Percentiles rank a stretch among this genome's conserved stretches.
Conservation (phyloP, 1,284 basidiomycete genomes). For the Papiliotrema laurentii region DNA sequence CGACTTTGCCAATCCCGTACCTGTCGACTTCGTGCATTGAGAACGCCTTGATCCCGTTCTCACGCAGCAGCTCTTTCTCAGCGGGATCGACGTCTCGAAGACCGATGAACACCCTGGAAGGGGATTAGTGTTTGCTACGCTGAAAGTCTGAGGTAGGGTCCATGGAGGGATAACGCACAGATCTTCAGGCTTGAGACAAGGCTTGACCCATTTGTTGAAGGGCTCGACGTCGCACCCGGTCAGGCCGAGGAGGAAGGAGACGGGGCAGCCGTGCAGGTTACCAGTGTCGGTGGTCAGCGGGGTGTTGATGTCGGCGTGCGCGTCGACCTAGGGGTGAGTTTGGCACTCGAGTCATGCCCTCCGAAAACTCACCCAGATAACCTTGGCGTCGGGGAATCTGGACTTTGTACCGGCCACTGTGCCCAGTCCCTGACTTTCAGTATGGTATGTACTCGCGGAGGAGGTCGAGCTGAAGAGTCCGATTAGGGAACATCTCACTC, state of each 20-base stretch:
- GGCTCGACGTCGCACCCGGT: constrained; percentile 58
- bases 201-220: constrained; percentile 66
- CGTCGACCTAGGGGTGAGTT: constrained; percentile 56
- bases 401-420: constrained; percentile 54
- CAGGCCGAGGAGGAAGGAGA: constrained; percentile 87
- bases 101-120: constrained; percentile 68
- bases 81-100: constrained; percentile 87
- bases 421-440: constrained; percentile 68
- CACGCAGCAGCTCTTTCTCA: constrained; percentile 82
- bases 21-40: constrained; percentile 98
- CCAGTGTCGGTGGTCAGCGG: constrained; percentile 78
- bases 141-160: background rate
- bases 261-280: constrained; percentile 97
- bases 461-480: no score
- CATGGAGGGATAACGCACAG: constrained; percentile 24
- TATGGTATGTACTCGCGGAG: background rate
- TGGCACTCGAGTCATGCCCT: background rate
- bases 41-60: constrained; percentile 88
- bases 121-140: constrained; percentile 2
- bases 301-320: constrained; percentile 95
- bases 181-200: constrained; percentile 63
- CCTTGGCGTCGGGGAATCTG: constrained; percentile 60
- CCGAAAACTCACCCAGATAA: constrained; percentile 66
- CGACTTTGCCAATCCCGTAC: constrained; percentile 90
- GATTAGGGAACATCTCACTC: constrained; percentile 33